Evolutionary conservation across 2,329 filamentous ascomycete species (phyloP).

Genomic region (Rutstroemia sp.): DNA sequence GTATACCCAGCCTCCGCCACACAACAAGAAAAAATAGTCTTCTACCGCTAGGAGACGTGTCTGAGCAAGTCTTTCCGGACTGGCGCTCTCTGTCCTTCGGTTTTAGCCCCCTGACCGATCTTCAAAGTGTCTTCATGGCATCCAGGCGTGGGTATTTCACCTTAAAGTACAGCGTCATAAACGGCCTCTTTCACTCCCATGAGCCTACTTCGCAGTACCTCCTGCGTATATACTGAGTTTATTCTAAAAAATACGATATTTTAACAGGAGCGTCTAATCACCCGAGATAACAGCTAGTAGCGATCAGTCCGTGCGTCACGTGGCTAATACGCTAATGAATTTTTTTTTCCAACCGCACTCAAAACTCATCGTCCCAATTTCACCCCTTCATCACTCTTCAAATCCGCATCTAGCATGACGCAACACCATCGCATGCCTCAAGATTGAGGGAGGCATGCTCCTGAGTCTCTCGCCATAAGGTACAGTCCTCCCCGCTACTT

Average conservation of each 20-base stretch:
- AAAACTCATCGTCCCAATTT: too few relatives aligned
- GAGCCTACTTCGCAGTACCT: neutral
- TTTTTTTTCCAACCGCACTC: too few relatives aligned
- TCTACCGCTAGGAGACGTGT: neutral
- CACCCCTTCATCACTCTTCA: too few relatives aligned
- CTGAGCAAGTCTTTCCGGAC: neutral
- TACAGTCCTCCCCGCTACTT: too few relatives aligned
- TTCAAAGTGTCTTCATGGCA: neutral
- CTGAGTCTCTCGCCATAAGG: too few relatives aligned
- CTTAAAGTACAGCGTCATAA: conserved; percentile 1
- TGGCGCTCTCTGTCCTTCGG: neutral
- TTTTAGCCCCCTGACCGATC: neutral
- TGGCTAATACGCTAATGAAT: neutral
- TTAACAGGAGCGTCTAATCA: neutral
- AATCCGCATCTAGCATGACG: too few relatives aligned
- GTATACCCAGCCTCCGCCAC: conserved; percentile 1
- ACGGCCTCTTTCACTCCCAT: conserved; percentile 2
- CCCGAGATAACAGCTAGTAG: too few relatives aligned
- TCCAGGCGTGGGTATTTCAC: neutral
- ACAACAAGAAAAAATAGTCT: neutral
- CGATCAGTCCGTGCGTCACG: too few relatives aligned
- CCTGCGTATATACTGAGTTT: neutral
- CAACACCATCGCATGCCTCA: too few relatives aligned
- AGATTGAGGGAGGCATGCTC: too few relatives aligned
- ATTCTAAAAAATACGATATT: neutral